Evolutionary conservation across 805 yeast species (phyloP), one percentile per base, ranked within the genome.

Genomic region (Yamadazyma paraphyllophila): DNA sequence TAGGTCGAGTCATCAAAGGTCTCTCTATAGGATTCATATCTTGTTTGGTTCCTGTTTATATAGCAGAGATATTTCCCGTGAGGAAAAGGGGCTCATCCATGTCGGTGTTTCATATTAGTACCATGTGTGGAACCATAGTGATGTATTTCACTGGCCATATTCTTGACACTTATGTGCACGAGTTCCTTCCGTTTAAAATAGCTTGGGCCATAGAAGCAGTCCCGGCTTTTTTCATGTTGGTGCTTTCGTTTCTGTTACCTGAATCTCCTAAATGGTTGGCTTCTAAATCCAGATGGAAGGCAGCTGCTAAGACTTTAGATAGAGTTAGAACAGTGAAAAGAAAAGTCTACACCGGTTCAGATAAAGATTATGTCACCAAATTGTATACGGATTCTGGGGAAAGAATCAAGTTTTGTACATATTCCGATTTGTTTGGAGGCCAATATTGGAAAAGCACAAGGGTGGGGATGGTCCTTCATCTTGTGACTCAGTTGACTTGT

Each of bases 401-500:
- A 3, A 49, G 49, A 12, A 47, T 55, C 11, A 48, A 46, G 35
- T 48, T 46, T 26, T 63, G 67, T 39, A 39, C 60, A 2, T 67
- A 57, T 43, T 38, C 47, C 39, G 63, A 70, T 31, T 57, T 76
- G 31, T 66, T 77, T 48, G 53, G 61, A 3, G 53, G 48, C 33
- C 53, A 49, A 10, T 63, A 67, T 35, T 60, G 69, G 53, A 61
- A 59, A 24, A 71, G 69, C 41, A 62, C 73, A 9, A 2, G 63
- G 2, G 49, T 65, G 40, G 81, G 78, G 1, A 47, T 71, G 0
- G 20, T 59, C 0, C 56, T 71, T 8, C 82, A 76, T 48, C 34
- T 66, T 1, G 54, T 75, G 4, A 64, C 69, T n/a, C 81, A 77
- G 48, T 50, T 71, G n/a, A 67, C 75, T 43, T 75, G 78, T 4